Evolutionary conservation across 2,329 filamentous ascomycete genomes (phyloP), one percentile per base, ranked within the genome.

Genomic region (Diaporthe citrichinensis): DNA sequence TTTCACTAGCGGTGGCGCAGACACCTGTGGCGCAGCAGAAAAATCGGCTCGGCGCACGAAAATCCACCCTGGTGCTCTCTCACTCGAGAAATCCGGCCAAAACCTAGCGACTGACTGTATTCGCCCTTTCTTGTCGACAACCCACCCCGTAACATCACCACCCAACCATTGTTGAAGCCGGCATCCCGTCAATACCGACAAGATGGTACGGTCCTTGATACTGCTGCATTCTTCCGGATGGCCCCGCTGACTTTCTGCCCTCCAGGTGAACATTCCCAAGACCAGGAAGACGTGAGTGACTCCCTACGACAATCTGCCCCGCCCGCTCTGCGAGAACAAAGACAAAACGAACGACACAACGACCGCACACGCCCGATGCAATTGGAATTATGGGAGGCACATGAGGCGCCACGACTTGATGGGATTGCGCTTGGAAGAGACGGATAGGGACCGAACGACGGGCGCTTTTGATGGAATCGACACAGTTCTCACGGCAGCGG

Each of bases 231-330:
- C 7, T 17, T 61, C 61, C 10, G 8, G 31, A 73, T 62, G 17
- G 44, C 49, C 17, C 23, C 67, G 49, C 75, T 76, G 61, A 77
- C 73, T 44, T 49, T 71, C 28, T 65, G 39, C 12, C 62, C 39
- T 39, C 3, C 81, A 96, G 96, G 95, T 98, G 91, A 98, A 98
- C 94, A 94, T 98, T 90, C 95, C 96, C 86, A 98, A 98, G 92
- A 98, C 95, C 87, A 93, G 95, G 87, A 94, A 95, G 90, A 98
- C 96, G 88, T 98, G 95, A 72, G 73, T 76, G 65, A 62, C 58
- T 41, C 58, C 62, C 91, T 98, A 95, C 95, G 67, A 72, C 49
- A 55, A 23, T 94, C 97, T 86, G 97, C 95, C 83, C 95, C 98
- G 90, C 98, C 98, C 94, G 91, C 94, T 95, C 86, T 95, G 95